Evolutionary conservation across 2,329 filamentous ascomycete genomes (phyloP).

Genomic region (Penicillium freii): DNA sequence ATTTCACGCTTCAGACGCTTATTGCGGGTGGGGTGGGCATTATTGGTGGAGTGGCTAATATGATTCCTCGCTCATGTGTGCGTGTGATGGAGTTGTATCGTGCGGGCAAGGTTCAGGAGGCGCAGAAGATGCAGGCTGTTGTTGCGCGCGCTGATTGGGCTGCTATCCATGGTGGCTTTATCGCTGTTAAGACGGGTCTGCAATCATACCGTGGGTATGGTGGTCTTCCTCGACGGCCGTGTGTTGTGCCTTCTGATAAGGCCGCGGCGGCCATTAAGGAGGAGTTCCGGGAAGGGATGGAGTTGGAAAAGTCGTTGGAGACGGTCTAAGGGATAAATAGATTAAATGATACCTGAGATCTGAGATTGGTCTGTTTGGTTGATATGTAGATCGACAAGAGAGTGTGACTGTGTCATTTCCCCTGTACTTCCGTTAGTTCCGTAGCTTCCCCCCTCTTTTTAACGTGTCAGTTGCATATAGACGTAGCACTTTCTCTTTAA

Average conservation of each 20-base stretch:
- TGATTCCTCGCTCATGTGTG: conserved; percentile 78
- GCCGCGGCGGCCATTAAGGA: conserved; percentile 35
- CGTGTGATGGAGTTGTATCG: conserved; percentile 74
- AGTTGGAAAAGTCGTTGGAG: conserved; percentile 37
- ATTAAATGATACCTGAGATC: conserved; percentile 4
- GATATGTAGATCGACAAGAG: background rate
- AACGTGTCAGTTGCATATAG: conserved; percentile 13
- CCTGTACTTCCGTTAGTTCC: background rate
- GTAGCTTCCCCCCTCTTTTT: background rate
- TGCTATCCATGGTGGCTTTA: conserved; percentile 76
- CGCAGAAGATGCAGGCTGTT: conserved; percentile 71
- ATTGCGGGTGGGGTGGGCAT: conserved; percentile 77
- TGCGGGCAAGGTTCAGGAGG: conserved; percentile 71
- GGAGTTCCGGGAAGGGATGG: conserved; percentile 40
- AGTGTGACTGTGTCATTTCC: background rate
- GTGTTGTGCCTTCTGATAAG: conserved; percentile 47
- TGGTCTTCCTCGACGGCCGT: conserved; percentile 68
- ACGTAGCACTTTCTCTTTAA: conserved; percentile 11
- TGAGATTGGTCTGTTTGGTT: too few relatives aligned
- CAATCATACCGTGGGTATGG: conserved; percentile 81
- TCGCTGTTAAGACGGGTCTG: conserved; percentile 81
- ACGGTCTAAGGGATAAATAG: conserved; percentile 4
- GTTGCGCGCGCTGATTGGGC: conserved; percentile 79
- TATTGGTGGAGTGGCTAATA: conserved; percentile 81
- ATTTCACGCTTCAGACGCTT: conserved; percentile 81